Percentiles rank a stretch among this genome's conserved stretches.
Conservation (phyloP, 352 stramenopile species). For the Phytophthora lateralis region DNA sequence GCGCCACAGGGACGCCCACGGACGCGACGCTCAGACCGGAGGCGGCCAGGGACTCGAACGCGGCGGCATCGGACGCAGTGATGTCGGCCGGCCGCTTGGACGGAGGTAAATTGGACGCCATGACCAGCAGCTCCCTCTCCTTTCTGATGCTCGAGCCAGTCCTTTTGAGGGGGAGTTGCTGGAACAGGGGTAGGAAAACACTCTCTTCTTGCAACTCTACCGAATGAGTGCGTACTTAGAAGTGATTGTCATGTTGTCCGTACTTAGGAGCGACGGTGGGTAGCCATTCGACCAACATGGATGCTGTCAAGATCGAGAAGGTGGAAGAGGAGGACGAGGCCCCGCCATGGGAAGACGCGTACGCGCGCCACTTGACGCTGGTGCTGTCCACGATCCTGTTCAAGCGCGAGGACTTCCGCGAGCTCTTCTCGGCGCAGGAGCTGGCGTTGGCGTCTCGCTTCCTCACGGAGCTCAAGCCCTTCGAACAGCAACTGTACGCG, state of each 20-base stretch:
- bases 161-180: too few species aligned
- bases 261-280: too few species aligned
- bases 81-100: slow-evolving; percentile 1
- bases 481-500: slow-evolving; percentile 75
- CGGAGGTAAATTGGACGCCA: slow-evolving; percentile 20
- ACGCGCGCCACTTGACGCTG: slow-evolving; percentile 63
- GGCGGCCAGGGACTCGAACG: neutral
- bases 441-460: slow-evolving; percentile 48
- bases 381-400: slow-evolving; percentile 53
- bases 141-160: too few species aligned
- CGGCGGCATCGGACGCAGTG: neutral
- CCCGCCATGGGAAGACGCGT: slow-evolving; percentile 53
- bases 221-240: too few species aligned
- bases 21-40: neutral
- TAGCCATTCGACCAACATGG: too few species aligned
- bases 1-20: neutral
- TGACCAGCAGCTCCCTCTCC: neutral
- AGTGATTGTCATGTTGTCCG: too few species aligned
- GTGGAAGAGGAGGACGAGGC: neutral
- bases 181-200: too few species aligned
- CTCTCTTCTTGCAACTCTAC: too few species aligned
- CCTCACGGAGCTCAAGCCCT: slow-evolving; percentile 46
- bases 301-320: slow-evolving; percentile 5
- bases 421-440: slow-evolving; percentile 56
- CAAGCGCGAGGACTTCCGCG: slow-evolving; percentile 52